Evolutionary conservation across 345 rosid genomes (phyloP).

Genomic region (Erysimum cheiranthoides): DNA sequence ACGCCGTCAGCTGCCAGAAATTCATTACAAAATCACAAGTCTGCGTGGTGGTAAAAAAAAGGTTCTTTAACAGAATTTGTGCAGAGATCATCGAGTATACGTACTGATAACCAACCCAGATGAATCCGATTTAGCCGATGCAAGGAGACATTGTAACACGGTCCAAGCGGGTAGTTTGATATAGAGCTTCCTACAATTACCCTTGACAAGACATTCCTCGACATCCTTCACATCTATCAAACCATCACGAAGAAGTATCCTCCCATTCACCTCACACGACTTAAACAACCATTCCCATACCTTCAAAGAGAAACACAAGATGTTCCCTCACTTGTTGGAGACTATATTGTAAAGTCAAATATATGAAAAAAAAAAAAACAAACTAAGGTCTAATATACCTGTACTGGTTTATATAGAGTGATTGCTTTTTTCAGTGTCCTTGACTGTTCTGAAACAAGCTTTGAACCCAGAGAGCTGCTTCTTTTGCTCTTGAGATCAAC

Average conservation of each 20-base stretch:
- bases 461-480: conserved; percentile 51
- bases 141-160: conserved; percentile 69
- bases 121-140: conserved; percentile 69
- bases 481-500: conserved; percentile 51
- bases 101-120: conserved; percentile 71
- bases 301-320: conserved; percentile 45
- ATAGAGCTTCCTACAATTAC: conserved; percentile 61
- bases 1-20: conserved; percentile 58
- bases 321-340: background rate
- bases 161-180: conserved; percentile 78
- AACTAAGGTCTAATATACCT: conserved; percentile 48
- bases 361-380: background rate
- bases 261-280: conserved; percentile 80
- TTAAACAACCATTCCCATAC: conserved; percentile 94
- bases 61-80: background rate
- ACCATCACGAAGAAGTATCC: conserved; percentile 66
- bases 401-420: conserved; percentile 69
- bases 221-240: conserved; percentile 67
- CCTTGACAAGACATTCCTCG: conserved; percentile 64
- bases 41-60: background rate
- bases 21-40: conserved; percentile 6
- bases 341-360: background rate
- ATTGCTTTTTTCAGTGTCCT: conserved; percentile 63
- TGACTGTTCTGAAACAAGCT: conserved; percentile 59
- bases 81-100: conserved; percentile 37